These are phyloP conservation scores for Taxillus chinensis DNA, from an alignment of 164 flowering plant genomes.

Conservation along the genomic window DNA sequence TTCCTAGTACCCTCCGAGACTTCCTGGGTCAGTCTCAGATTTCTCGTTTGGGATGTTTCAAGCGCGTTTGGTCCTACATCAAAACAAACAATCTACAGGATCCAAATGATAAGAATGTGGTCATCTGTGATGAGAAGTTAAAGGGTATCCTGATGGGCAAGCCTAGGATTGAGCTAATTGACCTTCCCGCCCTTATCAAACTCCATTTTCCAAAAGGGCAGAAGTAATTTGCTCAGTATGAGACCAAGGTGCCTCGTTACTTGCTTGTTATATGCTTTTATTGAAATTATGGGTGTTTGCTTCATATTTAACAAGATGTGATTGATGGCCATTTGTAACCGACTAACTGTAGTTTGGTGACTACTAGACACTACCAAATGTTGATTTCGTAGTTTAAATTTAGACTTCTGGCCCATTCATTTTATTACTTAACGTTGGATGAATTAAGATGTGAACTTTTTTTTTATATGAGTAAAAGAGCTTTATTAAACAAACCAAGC, in stretches of 20 bases:
- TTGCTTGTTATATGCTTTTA: no score
- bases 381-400: no score
- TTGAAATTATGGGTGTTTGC: no score
- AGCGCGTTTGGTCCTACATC: constrained; percentile 90
- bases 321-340: no score
- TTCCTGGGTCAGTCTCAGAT: constrained; percentile 86
- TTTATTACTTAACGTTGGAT: no score
- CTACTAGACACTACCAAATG: no score
- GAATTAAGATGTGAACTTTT: no score
- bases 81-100: constrained; percentile 93
- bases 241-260: not conserved
- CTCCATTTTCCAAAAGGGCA: constrained; percentile 74
- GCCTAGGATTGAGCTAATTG: constrained; percentile 59
- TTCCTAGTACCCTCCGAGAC: constrained; percentile 69
- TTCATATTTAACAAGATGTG: no score
- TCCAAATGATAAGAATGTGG: constrained; percentile 72
- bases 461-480: no score
- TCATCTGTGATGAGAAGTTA: constrained; percentile 82
- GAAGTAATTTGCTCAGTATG: constrained; percentile 19
- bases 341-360: no score
- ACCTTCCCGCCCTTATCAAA: constrained; percentile 80
- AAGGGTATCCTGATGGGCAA: constrained; percentile 73
- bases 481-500: no score
- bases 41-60: constrained; percentile 82
- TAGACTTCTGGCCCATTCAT: no score